These are phyloP conservation scores for Allomyces macrogynus DNA, from an alignment of 192 early-diverging fungal species.

Conservation along the genomic window DNA sequence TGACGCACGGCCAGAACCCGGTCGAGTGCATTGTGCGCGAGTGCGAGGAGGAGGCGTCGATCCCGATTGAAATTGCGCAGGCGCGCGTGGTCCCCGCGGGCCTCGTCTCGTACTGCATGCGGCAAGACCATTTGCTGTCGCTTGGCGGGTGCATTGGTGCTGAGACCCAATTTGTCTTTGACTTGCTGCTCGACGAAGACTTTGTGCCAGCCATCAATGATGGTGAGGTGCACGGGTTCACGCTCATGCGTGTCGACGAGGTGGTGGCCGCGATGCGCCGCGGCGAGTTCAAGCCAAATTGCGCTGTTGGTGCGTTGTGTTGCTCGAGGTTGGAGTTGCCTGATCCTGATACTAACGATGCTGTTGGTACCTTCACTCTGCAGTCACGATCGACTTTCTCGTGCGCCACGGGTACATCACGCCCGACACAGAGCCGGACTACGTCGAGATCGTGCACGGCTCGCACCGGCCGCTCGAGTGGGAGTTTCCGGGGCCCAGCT, in stretches of 20 bases:
- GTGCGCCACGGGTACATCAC: slow-evolving; percentile 51
- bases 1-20: slow-evolving; percentile 35
- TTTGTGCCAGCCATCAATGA: slow-evolving; percentile 49
- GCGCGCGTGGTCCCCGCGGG: slow-evolving; percentile 26
- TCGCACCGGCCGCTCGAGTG: slow-evolving; percentile 33
- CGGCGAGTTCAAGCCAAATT: slow-evolving; percentile 67
- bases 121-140: not conserved
- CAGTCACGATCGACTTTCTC: slow-evolving; percentile 62
- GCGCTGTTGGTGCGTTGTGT: slow-evolving; percentile 26
- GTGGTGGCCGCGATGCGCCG: slow-evolving; percentile 19
- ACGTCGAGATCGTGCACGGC: slow-evolving; percentile 41
- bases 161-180: slow-evolving; percentile 70
- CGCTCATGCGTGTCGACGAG: slow-evolving; percentile 44
- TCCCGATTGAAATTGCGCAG: slow-evolving; percentile 30
- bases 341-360: not conserved
- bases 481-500: slow-evolving; percentile 36
- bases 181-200: slow-evolving; percentile 46
- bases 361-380: not conserved
- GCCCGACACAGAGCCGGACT: slow-evolving; percentile 64
- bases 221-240: slow-evolving; percentile 66
- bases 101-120: slow-evolving; percentile 46
- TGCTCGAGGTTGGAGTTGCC: not conserved
- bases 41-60: slow-evolving; percentile 70
- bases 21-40: slow-evolving; percentile 61
- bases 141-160: slow-evolving; percentile 16